Evolutionary conservation across 768 basidiomycete genomes (phyloP), one percentile per base, ranked within the genome.

Genomic region (Leucocoprinus sp.): DNA sequence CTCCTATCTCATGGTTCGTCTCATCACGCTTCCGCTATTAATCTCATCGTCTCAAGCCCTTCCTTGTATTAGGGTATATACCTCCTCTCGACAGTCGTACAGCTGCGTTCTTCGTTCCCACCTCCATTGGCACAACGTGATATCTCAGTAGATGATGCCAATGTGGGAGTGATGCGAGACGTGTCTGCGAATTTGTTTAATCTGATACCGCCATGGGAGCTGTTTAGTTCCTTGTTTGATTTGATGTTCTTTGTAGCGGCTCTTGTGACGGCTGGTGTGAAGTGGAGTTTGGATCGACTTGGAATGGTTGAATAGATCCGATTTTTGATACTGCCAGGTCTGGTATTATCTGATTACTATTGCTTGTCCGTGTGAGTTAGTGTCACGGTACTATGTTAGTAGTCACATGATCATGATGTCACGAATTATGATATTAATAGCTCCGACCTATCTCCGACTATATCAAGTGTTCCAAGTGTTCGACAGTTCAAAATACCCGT

Each of bases 51-150:
- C n/a, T n/a, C n/a, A n/a, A n/a, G n/a, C n/a, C n/a, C n/a, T n/a
- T n/a, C n/a, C n/a, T n/a, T n/a, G n/a, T n/a, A n/a, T n/a, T n/a
- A 91, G 88, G 84, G 82, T 8, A 83, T 86, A 34, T 92, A 92
- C 58, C 74, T 91, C 27, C 75, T 92, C 21, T 82, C 86, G 2
- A 91, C 87, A 0, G 65, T 91, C 38, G 80, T 91, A 8, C 89
- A 92, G 59, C 70, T 92, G 37, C 82, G 88, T 31, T 79, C 81
- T 21, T 81, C 82, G 8, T 89, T 92, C 60, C 89, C 89, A 0
- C 75, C 79, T 1, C 60, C 71, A 1, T 35, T 31, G 42, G 39
- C 9, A 50, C 49, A 1, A 17, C 43, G 31, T 35, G 46, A 26
- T 19, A 18, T 41, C 34, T 37, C 47, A 12, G 40, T n/a, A 29